Conservation (phyloP, 164 flowering plant species). For the Taxillus chinensis region DNA sequence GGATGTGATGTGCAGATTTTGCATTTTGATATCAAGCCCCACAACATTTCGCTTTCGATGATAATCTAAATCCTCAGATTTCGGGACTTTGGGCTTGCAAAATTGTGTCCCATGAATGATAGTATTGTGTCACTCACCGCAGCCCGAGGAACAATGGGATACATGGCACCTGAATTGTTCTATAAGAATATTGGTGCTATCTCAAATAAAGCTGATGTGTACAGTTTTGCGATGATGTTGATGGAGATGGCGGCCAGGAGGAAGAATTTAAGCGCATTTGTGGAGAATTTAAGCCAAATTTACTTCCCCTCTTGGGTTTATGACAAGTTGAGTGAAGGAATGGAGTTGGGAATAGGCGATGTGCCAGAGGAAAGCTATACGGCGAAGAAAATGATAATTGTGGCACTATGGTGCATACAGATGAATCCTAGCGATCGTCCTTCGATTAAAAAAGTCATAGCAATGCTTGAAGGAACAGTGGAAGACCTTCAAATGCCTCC, state of each 20-base stretch:
- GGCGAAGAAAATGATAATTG: constrained; percentile 15
- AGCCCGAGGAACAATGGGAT: constrained; percentile 12
- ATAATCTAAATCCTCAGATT: too few relatives aligned
- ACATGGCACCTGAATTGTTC: too few relatives aligned
- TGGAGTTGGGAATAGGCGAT: constrained; percentile 6
- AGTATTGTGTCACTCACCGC: constrained; percentile 7
- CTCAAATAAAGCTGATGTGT: constrained; percentile 10
- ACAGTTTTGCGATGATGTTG: constrained; percentile 19
- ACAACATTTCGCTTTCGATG: too few relatives aligned
- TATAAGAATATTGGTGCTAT: constrained; percentile 8
- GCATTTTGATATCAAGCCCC: too few relatives aligned
- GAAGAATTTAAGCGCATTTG: constrained; percentile 4
- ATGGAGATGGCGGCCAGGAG: constrained; percentile 13
- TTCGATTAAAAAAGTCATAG: constrained; percentile 15
- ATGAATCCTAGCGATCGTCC: constrained; percentile 20
- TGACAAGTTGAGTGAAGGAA: constrained; percentile 6
- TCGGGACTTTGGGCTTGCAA: constrained; percentile 19
- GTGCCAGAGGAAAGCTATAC: constrained; percentile 7
- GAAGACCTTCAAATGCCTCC: constrained; percentile 16
- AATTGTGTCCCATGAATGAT: constrained; percentile 4
- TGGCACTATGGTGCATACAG: constrained; percentile 26
- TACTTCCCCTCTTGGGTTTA: constrained; percentile 20
- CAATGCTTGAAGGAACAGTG: constrained; percentile 17
- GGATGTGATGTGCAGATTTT: too few relatives aligned
- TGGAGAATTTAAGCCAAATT: constrained; percentile 9